A percentile compares a stretch with the other conserved stretches of the same genome.
These are phyloP conservation scores for Plectosphaerella sp. DNA, from an alignment of 2,329 filamentous ascomycete genomes.

Conservation along the genomic window DNA sequence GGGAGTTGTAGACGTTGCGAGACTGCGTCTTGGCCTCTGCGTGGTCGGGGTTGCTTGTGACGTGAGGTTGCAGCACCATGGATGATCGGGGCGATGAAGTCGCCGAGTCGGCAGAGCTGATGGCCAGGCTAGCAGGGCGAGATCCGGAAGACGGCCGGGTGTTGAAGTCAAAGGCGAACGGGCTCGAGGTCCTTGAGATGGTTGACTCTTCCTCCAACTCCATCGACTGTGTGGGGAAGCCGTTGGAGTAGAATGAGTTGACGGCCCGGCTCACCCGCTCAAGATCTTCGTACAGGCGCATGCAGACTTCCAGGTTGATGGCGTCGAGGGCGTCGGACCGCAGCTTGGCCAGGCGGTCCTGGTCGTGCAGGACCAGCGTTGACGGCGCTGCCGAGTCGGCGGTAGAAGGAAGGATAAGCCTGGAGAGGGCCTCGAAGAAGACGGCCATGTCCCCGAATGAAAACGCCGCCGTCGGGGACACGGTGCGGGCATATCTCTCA, in stretches of 20 bases:
- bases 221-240: conserved; percentile 11
- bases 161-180: conserved; percentile 44
- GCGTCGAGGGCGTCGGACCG: conserved; percentile 57
- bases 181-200: conserved; percentile 20
- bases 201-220: conserved; percentile 23
- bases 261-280: conserved; percentile 35
- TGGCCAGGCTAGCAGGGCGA: conserved; percentile 47
- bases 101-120: conserved; percentile 44
- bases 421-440: conserved; percentile 56
- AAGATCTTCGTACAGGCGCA: conserved; percentile 52
- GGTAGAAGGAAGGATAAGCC: conserved; percentile 50
- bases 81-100: conserved; percentile 49
- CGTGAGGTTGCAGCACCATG: conserved; percentile 31
- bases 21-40: conserved; percentile 38
- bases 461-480: conserved; percentile 25
- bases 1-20: conserved; percentile 45
- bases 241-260: conserved; percentile 15
- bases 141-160: conserved; percentile 27
- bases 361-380: conserved; percentile 61
- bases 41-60: conserved; percentile 29
- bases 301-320: conserved; percentile 61
- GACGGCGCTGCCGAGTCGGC: conserved; percentile 39
- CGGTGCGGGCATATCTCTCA: conserved; percentile 27
- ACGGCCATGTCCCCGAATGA: conserved; percentile 54
- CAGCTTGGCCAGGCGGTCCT: conserved; percentile 58